phyloP scores from a whole-genome alignment of 148 eudicot species.

The Vaccinium macrocarpon region DNA sequence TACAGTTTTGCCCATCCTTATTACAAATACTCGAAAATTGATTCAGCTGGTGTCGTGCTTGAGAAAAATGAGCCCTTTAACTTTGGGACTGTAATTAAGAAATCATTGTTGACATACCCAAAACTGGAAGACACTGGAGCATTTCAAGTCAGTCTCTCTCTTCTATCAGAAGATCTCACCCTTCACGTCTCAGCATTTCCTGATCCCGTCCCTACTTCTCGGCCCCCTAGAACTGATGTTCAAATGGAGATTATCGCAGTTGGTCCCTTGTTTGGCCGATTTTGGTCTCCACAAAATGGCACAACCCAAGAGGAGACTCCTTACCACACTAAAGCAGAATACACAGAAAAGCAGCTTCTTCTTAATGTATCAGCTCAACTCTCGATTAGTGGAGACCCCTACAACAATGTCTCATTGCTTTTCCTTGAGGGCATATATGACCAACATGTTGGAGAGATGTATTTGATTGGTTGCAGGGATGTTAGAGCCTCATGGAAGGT shows the following conservation, averaged over 20 bases:
- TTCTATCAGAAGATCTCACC: conserved; percentile 83
- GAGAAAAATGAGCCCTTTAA: conserved; percentile 77
- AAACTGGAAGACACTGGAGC: conserved; percentile 55
- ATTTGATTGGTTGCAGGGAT: conserved; percentile 79
- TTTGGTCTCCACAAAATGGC: conserved; percentile 34
- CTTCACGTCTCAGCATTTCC: conserved; percentile 57
- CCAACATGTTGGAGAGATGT: conserved; percentile 76
- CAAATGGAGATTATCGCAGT: conserved; percentile 64
- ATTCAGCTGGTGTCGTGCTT: conserved; percentile 45
- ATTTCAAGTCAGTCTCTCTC: conserved; percentile 41
- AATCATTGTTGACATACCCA: conserved; percentile 67
- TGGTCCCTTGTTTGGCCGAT: conserved; percentile 64
- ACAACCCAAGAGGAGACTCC: conserved; percentile 33
- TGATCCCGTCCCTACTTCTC: conserved; percentile 41
- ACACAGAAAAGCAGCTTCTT: conserved; percentile 64
- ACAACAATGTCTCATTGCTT: conserved; percentile 48
- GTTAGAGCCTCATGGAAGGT: conserved; percentile 67
- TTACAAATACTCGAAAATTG: conserved; percentile 68
- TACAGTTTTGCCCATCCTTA: conserved; percentile 44
- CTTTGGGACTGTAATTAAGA: conserved; percentile 59
- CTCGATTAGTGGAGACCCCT: conserved; percentile 27
- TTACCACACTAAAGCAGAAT: conserved; percentile 37
- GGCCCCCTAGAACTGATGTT: conserved; percentile 38
- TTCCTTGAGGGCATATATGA: conserved; percentile 83
- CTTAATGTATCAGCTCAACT: conserved; percentile 77